Percentiles rank a stretch among this genome's conserved stretches.
Evolutionary conservation across 2,329 filamentous ascomycete genomes (phyloP).

Genomic region (Setomelanomma holmii): DNA sequence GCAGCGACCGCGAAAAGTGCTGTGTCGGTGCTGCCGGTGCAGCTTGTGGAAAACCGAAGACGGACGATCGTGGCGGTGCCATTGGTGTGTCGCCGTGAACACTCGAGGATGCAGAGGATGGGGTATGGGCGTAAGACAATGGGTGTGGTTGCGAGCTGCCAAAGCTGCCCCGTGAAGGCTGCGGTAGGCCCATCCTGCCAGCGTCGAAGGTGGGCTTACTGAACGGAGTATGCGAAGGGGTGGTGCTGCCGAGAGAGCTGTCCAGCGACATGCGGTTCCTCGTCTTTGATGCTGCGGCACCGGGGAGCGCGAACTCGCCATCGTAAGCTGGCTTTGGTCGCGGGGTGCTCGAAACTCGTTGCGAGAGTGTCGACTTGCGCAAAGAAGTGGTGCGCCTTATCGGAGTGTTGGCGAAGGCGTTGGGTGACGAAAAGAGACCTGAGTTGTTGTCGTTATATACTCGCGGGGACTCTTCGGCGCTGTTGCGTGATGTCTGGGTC

Average conservation of each 20-base stretch:
- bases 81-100: conserved; percentile 65
- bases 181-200: conserved; percentile 31
- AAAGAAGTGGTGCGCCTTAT: conserved; percentile 69
- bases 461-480: conserved; percentile 31
- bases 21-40: conserved; percentile 25
- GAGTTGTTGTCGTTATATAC: conserved; percentile 35
- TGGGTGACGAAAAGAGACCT: conserved; percentile 34
- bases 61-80: conserved; percentile 51
- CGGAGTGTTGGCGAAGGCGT: conserved; percentile 36
- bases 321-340: conserved; percentile 50
- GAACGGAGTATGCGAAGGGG: conserved; percentile 70
- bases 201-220: conserved; percentile 42
- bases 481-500: conserved; percentile 23
- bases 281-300: conserved; percentile 60
- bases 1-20: conserved; percentile 76
- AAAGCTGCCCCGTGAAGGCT: conserved; percentile 30
- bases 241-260: conserved; percentile 70
- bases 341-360: conserved; percentile 65
- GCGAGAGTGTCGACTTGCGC: conserved; percentile 85
- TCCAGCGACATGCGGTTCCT: conserved; percentile 80
- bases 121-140: conserved; percentile 83
- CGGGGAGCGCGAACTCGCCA: conserved; percentile 62
- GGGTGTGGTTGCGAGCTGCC: conserved; percentile 68
- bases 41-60: conserved; percentile 25
- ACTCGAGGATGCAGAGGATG: conserved; percentile 84